A percentile compares a stretch with the other conserved stretches of the same genome.
These are phyloP conservation scores for Ophiosphaerella narmari DNA, from an alignment of 2,329 filamentous ascomycete species.

Conservation along the genomic window DNA sequence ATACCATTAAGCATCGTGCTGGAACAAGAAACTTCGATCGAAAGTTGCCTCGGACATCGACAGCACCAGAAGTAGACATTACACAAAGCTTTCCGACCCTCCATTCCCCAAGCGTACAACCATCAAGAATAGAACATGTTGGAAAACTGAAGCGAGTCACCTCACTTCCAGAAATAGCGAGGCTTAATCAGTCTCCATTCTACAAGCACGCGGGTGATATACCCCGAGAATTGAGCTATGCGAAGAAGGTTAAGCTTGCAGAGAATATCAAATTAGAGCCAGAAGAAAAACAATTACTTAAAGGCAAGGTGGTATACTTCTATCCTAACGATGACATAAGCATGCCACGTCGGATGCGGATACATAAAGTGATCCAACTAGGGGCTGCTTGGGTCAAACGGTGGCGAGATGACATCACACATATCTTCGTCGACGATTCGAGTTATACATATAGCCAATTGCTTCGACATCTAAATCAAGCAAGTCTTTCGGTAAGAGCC, in stretches of 20 bases:
- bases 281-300: conserved; percentile 40
- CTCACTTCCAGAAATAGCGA: conserved; percentile 25
- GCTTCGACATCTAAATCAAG: conserved; percentile 58
- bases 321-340: conserved; percentile 79
- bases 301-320: conserved; percentile 58
- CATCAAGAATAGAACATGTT: conserved; percentile 1
- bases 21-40: conserved; percentile 8
- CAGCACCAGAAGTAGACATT: conserved; percentile 18
- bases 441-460: conserved; percentile 67
- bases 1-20: conserved; percentile 21
- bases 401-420: conserved; percentile 65
- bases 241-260: conserved; percentile 35
- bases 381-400: conserved; percentile 73
- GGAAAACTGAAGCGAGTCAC: conserved; percentile 25
- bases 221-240: conserved; percentile 36
- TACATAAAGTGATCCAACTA: conserved; percentile 66
- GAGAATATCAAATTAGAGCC: conserved; percentile 38
- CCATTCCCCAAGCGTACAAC: conserved; percentile 6
- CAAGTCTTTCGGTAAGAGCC: conserved; percentile 53
- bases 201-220: conserved; percentile 32
- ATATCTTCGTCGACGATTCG: conserved; percentile 76
- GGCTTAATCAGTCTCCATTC: conserved; percentile 24
- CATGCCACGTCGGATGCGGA: conserved; percentile 68
- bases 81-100: conserved; percentile 19
- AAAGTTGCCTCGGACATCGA: conserved; percentile 20